phyloP scores from a whole-genome alignment of 2,329 filamentous ascomycete genomes.

The Alternaria panax region DNA sequence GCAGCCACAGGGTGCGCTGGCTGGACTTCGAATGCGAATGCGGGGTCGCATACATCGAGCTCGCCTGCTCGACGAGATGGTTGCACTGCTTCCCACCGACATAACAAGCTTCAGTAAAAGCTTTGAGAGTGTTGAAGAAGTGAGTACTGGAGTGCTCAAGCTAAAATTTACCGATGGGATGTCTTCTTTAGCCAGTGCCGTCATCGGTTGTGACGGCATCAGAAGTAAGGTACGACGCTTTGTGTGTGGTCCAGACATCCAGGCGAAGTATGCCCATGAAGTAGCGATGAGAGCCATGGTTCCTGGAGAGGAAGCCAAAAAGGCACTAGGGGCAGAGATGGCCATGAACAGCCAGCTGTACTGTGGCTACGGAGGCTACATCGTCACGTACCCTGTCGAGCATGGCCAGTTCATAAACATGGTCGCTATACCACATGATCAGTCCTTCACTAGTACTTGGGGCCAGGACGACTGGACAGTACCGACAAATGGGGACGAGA shows the following conservation, averaged over 20 bases:
- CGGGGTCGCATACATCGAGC: conserved; percentile 39
- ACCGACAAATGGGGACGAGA: conserved; percentile 27
- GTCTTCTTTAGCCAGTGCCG: conserved; percentile 51
- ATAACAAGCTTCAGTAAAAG: conserved; percentile 31
- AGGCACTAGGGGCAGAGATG: conserved; percentile 57
- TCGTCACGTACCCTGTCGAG: conserved; percentile 68
- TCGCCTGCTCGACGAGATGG: conserved; percentile 30
- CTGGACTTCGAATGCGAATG: conserved; percentile 20
- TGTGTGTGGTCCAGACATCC: conserved; percentile 58
- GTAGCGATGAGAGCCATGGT: conserved; percentile 68
- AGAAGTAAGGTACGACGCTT: conserved; percentile 62
- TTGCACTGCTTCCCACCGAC: conserved; percentile 25
- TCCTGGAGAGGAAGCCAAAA: conserved; percentile 61
- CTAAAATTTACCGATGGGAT: conserved; percentile 55
- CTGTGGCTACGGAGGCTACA: conserved; percentile 63
- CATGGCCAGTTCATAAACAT: conserved; percentile 62
- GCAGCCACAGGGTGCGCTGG: conserved; percentile 7
- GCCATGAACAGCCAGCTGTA: conserved; percentile 62
- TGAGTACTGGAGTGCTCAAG: conserved; percentile 17
- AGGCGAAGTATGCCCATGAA: conserved; percentile 61
- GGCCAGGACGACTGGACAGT: conserved; percentile 25
- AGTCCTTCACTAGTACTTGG: conserved; percentile 10
- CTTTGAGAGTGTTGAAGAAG: conserved; percentile 24
- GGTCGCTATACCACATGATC: conserved; percentile 33
- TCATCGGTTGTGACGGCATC: conserved; percentile 70